Percentiles rank a stretch among this genome's conserved stretches.
Conservation (phyloP, 1,139 yeast genomes). For the Diutina mesorugosa region DNA sequence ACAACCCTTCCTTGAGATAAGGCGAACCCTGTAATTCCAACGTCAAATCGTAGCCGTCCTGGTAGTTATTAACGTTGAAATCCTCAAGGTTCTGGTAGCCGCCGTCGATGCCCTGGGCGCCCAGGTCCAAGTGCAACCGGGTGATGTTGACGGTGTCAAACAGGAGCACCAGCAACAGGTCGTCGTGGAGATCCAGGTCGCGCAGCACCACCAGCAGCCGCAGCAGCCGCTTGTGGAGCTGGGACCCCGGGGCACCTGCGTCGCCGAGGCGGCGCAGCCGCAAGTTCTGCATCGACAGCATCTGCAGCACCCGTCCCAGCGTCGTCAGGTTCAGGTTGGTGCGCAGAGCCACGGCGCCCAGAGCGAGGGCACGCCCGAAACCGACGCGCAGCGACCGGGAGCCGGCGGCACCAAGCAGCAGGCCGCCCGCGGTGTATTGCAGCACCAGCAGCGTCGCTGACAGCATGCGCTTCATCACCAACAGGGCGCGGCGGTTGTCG, state of each 20-base stretch:
- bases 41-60: conserved; percentile 43
- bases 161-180: conserved; percentile 22
- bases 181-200: conserved; percentile 18
- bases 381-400: conserved; percentile 19
- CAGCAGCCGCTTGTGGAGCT: conserved; percentile 11
- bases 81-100: conserved; percentile 34
- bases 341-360: conserved; percentile 2
- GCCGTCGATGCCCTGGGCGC: conserved; percentile 25
- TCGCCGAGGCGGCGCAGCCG: background rate
- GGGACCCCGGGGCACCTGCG: background rate
- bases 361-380: conserved; percentile 27
- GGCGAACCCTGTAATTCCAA: conserved; percentile 64
- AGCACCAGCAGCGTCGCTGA: conserved; percentile 20
- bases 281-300: conserved; percentile 2
- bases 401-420: conserved; percentile 3
- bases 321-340: background rate
- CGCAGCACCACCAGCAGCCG: conserved; percentile 23
- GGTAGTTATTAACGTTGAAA: conserved; percentile 29
- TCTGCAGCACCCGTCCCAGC: background rate
- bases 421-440: conserved; percentile 12
- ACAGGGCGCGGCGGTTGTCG: conserved; percentile 14
- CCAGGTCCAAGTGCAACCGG: conserved; percentile 9
- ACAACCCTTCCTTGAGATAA: conserved; percentile 66
- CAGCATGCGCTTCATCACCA: conserved; percentile 20
- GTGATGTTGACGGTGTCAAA: conserved; percentile 20